Base-by-base conservation (phyloP, 805 yeast species). In the Candida incommunis region DNA sequence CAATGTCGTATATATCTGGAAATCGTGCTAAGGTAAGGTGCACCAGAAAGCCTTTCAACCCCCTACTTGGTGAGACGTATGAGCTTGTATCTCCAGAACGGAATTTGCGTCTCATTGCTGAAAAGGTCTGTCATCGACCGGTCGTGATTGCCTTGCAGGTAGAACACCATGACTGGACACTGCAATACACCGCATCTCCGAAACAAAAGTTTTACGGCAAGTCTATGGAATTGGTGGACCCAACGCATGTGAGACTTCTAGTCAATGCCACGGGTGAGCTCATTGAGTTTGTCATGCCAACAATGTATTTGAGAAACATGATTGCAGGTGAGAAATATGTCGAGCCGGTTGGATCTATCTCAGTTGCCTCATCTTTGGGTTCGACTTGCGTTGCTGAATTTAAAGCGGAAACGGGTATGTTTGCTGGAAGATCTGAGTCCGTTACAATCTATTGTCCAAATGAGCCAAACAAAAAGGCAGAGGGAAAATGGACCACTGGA, bases 121-220 rank as follows among this genome's bases (percentile, higher is more conserved):
- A 92, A 59, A 92, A 92, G 58, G 94, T 92, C 18, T 63, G 76
- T 24, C 98, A 92, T 56, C 75, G 84, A 46, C 98, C 98, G 2
- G 79, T 80, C 15, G 75, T 88, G 2, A 77, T 87, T 66, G 96
- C 96, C 1, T 68, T 80, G 21, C 79, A 76, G 59, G 83, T 77
- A 3, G 96, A 90, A 47, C 70, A 83, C 22, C 60, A 65, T 4
- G 63, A 71, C 22, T 92, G 97, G 97, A 54, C 64, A 1, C 47
- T 57, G 18, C 58, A 58, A 21, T 65, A 59, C 51, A 58, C 65
- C 3, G 61, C 71, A n/a, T 51, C 65, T 27, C 70, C 71, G 2
- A 76, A 74, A 43, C 96, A 88, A 55, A 86, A 87, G 60, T 84
- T 85, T 55, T 90, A 96, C 94, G 96, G 97, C 43, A 92, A 90